phyloP scores from a whole-genome alignment of 148 eudicot genomes.

The Polygonum aviculare region DNA sequence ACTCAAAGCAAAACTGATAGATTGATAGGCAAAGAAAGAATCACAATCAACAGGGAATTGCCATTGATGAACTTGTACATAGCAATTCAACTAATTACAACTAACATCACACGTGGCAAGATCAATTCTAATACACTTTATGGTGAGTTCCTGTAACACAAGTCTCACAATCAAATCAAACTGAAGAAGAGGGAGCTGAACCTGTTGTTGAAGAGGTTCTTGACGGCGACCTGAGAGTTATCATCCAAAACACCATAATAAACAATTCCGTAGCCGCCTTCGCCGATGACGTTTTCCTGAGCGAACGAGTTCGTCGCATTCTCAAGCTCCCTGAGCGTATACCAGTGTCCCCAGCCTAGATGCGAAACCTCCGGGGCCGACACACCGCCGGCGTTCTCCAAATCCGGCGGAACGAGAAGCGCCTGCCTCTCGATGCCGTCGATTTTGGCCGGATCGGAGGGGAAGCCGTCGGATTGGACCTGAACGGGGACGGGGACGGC shows the following conservation, averaged over 20 bases:
- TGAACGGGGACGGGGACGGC: constrained; percentile 11
- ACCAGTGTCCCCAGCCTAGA: constrained; percentile 85
- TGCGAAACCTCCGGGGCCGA: constrained; percentile 58
- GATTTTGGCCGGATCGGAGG: constrained; percentile 15
- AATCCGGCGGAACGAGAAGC: constrained; percentile 13
- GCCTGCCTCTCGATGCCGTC: constrained; percentile 12
- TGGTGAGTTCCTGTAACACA: too few relatives aligned
- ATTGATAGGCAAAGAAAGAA: too few relatives aligned
- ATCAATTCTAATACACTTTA: too few relatives aligned
- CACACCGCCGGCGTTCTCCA: constrained; percentile 12
- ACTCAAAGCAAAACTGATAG: too few relatives aligned
- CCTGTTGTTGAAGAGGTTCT: constrained; percentile 68
- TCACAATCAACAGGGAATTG: too few relatives aligned
- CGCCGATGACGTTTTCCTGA: constrained; percentile 59
- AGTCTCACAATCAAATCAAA: too few relatives aligned
- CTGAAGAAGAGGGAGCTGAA: too few relatives aligned
- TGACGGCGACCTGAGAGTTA: constrained; percentile 54
- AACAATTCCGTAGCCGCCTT: constrained; percentile 80
- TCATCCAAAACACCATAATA: constrained; percentile 51
- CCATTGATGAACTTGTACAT: too few relatives aligned
- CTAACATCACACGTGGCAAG: neutral
- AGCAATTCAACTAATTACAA: too few relatives aligned
- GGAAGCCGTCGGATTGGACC: constrained; percentile 11
- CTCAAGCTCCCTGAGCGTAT: constrained; percentile 66
- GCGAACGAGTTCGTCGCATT: constrained; percentile 48